Conservation (phyloP, 169 alveolate species). For the Plasmodium gaboni region DNA sequence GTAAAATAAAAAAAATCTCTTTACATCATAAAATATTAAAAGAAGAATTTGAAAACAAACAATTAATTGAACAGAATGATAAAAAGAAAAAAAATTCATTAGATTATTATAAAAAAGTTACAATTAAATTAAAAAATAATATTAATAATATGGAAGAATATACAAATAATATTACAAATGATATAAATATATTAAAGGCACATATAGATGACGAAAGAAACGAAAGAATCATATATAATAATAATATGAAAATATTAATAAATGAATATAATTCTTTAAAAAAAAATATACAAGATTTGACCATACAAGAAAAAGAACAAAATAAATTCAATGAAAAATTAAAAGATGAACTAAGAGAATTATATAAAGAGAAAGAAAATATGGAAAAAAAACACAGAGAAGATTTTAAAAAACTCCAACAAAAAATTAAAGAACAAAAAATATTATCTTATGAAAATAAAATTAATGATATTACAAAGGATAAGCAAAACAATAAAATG, state of each 20-base stretch:
- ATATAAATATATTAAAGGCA: conserved; percentile 51
- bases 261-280: conserved; percentile 68
- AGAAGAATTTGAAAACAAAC: conserved; percentile 64
- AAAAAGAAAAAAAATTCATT: conserved; percentile 56
- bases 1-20: conserved; percentile 72
- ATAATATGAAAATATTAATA: conserved; percentile 67
- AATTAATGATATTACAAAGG: conserved; percentile 42
- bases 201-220: conserved; percentile 73
- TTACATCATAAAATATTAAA: conserved; percentile 67
- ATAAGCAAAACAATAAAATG: conserved; percentile 24
- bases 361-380: conserved; percentile 62
- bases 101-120: conserved; percentile 61
- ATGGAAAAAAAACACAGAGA: conserved; percentile 75
- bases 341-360: conserved; percentile 42
- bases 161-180: conserved; percentile 73
- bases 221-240: conserved; percentile 69
- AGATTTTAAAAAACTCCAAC: conserved; percentile 64
- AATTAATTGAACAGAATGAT: conserved; percentile 56
- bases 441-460: conserved; percentile 64
- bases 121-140: conserved; percentile 52
- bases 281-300: conserved; percentile 43
- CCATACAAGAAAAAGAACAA: conserved; percentile 52
- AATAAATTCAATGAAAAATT: conserved; percentile 16
- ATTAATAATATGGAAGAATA: conserved; percentile 68
- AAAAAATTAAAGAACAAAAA: conserved; percentile 75